phyloP scores from a whole-genome alignment of 208 protist genomes.

The Lotmaria passim region DNA sequence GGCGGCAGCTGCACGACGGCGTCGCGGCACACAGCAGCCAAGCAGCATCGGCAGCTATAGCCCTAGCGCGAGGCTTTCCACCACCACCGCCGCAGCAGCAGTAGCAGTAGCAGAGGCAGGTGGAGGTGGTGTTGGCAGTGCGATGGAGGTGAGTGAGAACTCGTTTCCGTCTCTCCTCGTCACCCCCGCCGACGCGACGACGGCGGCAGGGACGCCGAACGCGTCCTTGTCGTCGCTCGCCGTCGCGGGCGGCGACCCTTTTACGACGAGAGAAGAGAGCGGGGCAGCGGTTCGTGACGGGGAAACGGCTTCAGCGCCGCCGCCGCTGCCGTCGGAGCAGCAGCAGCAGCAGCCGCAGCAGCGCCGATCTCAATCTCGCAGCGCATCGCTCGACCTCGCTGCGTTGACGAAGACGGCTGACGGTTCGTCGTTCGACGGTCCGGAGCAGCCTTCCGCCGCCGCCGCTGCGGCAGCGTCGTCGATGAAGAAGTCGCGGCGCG shows the following conservation, averaged over 20 bases:
- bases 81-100: too few relatives aligned
- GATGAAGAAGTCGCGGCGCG: not conserved
- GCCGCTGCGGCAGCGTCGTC: too few relatives aligned
- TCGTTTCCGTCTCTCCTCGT: not conserved
- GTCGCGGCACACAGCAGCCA: too few relatives aligned
- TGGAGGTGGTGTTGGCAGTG: not conserved
- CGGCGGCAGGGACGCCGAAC: not conserved
- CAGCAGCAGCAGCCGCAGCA: not conserved
- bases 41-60: too few relatives aligned
- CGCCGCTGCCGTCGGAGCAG: not conserved
- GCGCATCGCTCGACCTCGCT: not conserved
- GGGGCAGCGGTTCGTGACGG: slow-evolving; percentile 1
- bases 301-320: not conserved
- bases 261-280: not conserved
- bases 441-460: not conserved
- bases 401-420: not conserved
- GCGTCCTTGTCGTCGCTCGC: not conserved
- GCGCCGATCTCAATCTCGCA: not conserved
- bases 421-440: not conserved
- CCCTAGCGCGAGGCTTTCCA: too few relatives aligned
- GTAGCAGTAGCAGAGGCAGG: not conserved
- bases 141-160: not conserved
- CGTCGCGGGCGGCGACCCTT: not conserved
- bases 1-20: too few relatives aligned
- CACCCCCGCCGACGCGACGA: not conserved